Base-by-base conservation (phyloP, 768 basidiomycete species). In the Termitomyces sp. region DNA sequence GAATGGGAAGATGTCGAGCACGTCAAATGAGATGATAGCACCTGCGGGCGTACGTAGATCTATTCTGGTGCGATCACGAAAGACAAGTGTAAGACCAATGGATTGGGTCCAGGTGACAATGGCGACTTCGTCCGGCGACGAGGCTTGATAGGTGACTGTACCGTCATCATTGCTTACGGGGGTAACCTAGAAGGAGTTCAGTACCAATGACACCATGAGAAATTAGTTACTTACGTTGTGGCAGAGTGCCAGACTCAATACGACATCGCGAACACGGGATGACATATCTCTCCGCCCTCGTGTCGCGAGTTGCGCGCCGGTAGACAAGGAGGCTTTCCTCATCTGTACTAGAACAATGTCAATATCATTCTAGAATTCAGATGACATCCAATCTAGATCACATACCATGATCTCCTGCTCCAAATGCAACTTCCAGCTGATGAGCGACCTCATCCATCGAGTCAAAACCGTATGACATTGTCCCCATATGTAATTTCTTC, bases 391-490 rank as follows among this genome's bases (percentile, higher is more conserved):
- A 5, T 38, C 43, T 40, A 18, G 3, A 14, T 20, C 22, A 58
- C 73, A 60, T 54, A 85, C 88, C 74, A 52, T 81, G 72, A n/a
- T 88, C 83, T 9, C 74, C 71, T 5, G 77, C 79, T 9, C 89
- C 91, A 65, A 97, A 93, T 0, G 95, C 88, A 51, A 86, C 76
- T 14, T 86, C 83, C n/a, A 99, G 78, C 63, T 98, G 93, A 74
- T 92, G 92, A 1, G 88, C 83, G 24, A 98, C 93, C 68, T 99
- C 97, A 65, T 99, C 97, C 96, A 99, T 98, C n/a, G 97, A 88
- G 65, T 99, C 97, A 61, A 78, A 87, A 1, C 92, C 95, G 66
- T 95, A 99, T 0, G 93, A 95, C 83, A 98, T 92, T 1, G 97
- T 99, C 5, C 97, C 97, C 89, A 98, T 92, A 66, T 98, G 97